phyloP scores from a whole-genome alignment of 257 asterid genomes.

The Solanum sitiens region DNA sequence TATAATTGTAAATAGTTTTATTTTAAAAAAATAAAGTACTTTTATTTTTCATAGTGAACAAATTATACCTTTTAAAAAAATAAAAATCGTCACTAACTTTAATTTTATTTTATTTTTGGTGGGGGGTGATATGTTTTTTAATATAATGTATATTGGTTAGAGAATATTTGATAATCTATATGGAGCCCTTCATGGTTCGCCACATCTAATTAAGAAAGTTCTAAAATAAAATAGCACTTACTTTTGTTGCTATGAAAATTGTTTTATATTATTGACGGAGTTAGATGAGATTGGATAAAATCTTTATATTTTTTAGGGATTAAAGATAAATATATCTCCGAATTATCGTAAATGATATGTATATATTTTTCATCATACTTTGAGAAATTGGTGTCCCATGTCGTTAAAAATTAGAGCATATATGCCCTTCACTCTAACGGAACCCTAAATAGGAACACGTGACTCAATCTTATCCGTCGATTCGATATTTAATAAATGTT shows the following conservation, averaged over 20 bases:
- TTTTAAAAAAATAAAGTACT: background rate
- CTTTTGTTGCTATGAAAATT: background rate
- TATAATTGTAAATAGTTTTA: background rate
- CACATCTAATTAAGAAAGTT: background rate
- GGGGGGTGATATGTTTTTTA: background rate
- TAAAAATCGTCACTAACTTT: background rate
- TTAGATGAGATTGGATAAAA: accelerated
- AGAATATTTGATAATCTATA: background rate
- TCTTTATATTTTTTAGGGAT: too few relatives aligned
- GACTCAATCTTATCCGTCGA: too few relatives aligned
- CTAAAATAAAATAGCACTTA: background rate
- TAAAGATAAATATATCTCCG: too few relatives aligned
- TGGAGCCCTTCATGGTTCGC: constrained; percentile 1
- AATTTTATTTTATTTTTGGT: background rate
- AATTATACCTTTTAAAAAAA: background rate
- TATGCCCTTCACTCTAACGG: too few relatives aligned
- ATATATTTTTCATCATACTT: too few relatives aligned
- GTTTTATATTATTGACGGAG: background rate
- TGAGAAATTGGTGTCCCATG: too few relatives aligned
- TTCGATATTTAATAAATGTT: too few relatives aligned
- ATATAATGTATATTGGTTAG: background rate
- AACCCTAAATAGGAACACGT: too few relatives aligned
- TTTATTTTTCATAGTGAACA: background rate
- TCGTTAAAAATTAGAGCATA: too few relatives aligned
- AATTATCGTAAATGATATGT: too few relatives aligned